Conservation (phyloP, 805 yeast genomes). For the Yarrowia sp. region DNA sequence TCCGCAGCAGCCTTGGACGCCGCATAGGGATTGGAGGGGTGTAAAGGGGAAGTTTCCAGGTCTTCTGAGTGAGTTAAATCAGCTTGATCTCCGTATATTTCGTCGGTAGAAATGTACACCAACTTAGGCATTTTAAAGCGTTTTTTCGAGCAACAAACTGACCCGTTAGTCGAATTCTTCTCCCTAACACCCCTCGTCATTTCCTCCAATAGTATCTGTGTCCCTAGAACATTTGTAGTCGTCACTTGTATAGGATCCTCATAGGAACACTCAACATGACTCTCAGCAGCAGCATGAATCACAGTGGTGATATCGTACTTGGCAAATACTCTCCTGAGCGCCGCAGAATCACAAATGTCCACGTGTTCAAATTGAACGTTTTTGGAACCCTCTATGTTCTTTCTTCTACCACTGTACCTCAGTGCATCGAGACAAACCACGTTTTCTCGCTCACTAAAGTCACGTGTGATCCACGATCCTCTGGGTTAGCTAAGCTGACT, state of each 20-base stretch:
- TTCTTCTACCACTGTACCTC: constrained; percentile 55
- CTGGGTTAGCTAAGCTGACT: constrained; percentile 39
- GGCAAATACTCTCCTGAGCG: constrained; percentile 44
- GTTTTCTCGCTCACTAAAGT: constrained; percentile 48
- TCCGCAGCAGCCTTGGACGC: constrained; percentile 65
- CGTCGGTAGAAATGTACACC: constrained; percentile 64
- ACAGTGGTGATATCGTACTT: constrained; percentile 49
- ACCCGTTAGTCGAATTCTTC: no score
- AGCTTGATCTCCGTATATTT: constrained; percentile 60
- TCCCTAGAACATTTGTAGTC: constrained; percentile 56
- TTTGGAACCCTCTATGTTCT: constrained; percentile 45
- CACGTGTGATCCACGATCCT: constrained; percentile 57
- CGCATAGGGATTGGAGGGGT: constrained; percentile 64
- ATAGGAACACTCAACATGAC: constrained; percentile 62
- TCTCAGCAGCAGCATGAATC: constrained; percentile 63
- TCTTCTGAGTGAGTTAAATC: constrained; percentile 40
- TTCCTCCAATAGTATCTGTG: constrained; percentile 58
- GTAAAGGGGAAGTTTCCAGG: constrained; percentile 51
- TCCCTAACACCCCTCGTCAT: neutral
- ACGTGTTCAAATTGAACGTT: constrained; percentile 48
- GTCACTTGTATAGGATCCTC: constrained; percentile 55
- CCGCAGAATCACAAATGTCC: constrained; percentile 51
- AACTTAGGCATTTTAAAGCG: constrained; percentile 45
- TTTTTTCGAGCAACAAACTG: neutral
- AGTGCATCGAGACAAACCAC: constrained; percentile 58